A percentile compares a stretch with the other conserved stretches of the same genome.
These are phyloP conservation scores for Geotrichum klebahnii DNA, from an alignment of 1,139 yeast species.

Conservation along the genomic window DNA sequence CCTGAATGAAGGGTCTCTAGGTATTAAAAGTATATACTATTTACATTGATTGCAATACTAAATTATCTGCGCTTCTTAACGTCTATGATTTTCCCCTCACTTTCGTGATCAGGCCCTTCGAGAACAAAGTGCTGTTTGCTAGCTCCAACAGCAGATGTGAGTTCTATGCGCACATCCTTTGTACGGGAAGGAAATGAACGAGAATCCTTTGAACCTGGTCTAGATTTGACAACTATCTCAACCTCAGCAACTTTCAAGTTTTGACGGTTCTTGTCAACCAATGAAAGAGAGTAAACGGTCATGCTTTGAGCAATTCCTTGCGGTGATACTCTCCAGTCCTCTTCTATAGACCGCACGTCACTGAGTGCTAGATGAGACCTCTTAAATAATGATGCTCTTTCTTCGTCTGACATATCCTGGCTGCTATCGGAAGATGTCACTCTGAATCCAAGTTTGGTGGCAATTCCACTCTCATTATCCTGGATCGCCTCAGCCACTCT, in stretches of 20 bases:
- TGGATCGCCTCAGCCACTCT: constrained; percentile 29
- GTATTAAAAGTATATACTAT: constrained; percentile 38
- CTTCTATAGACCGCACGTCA: constrained; percentile 21
- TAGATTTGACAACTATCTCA: constrained; percentile 19
- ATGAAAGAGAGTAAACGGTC: constrained; percentile 22
- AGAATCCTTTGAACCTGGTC: background rate
- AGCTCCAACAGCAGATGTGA: constrained; percentile 15
- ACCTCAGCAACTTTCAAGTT: constrained; percentile 20
- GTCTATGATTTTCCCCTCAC: constrained; percentile 18
- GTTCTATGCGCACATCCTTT: constrained; percentile 21
- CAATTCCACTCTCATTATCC: constrained; percentile 29
- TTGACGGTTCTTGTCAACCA: constrained; percentile 20
- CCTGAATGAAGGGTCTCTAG: too few relatives aligned
- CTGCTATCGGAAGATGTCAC: background rate
- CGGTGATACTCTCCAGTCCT: constrained; percentile 23
- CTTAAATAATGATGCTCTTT: background rate
- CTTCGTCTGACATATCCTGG: background rate
- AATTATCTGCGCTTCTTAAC: constrained; percentile 6
- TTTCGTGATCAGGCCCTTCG: constrained; percentile 15
- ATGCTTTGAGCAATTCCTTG: constrained; percentile 23
- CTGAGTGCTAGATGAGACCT: constrained; percentile 21
- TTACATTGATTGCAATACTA: background rate
- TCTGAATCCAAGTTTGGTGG: constrained; percentile 25
- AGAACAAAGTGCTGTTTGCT: constrained; percentile 13
- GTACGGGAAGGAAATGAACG: background rate